A percentile compares a stretch with the other conserved stretches of the same genome.
These are phyloP conservation scores for Pyrenochaeta sp. DNA, from an alignment of 2,329 filamentous ascomycete genomes.

Conservation along the genomic window DNA sequence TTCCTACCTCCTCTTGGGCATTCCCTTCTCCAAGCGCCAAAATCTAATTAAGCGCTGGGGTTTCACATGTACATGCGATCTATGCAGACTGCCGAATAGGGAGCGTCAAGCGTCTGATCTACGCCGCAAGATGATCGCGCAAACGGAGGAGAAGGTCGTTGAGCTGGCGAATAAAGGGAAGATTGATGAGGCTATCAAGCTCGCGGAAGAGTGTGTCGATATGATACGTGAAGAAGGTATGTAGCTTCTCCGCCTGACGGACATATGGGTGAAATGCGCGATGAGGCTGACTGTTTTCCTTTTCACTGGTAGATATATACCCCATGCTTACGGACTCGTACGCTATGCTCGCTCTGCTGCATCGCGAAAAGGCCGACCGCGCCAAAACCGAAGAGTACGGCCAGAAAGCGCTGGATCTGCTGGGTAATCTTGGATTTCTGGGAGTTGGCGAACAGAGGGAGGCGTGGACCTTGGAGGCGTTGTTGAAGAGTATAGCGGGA, in stretches of 20 bases:
- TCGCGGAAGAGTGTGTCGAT: conserved; percentile 18
- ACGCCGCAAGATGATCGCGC: conserved; percentile 22
- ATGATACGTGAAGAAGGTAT: conserved; percentile 24
- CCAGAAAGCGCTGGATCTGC: conserved; percentile 4
- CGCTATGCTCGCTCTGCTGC: conserved; percentile 26
- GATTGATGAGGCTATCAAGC: conserved; percentile 13
- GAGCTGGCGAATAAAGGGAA: conserved; percentile 10
- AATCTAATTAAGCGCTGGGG: conserved; percentile 27
- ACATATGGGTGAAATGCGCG: too few species aligned
- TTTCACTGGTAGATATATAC: conserved; percentile 3
- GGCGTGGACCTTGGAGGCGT: conserved; percentile 22
- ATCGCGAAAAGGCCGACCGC: conserved; percentile 15
- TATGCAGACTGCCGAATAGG: conserved; percentile 15
- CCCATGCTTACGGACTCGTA: conserved; percentile 26
- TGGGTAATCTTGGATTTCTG: conserved; percentile 27
- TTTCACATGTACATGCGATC: conserved; percentile 33
- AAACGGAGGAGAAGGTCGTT: conserved; percentile 12
- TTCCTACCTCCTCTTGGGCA: conserved; percentile 30
- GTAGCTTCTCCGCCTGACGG: not conserved
- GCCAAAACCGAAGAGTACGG: conserved; percentile 21
- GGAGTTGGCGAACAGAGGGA: conserved; percentile 14
- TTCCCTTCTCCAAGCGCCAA: conserved; percentile 14
- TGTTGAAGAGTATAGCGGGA: conserved; percentile 19
- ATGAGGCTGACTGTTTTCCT: too few species aligned
- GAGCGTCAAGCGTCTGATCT: conserved; percentile 21